Evolutionary conservation across 306 rosid species (phyloP).

Genomic region (Clitoria ternatea): DNA sequence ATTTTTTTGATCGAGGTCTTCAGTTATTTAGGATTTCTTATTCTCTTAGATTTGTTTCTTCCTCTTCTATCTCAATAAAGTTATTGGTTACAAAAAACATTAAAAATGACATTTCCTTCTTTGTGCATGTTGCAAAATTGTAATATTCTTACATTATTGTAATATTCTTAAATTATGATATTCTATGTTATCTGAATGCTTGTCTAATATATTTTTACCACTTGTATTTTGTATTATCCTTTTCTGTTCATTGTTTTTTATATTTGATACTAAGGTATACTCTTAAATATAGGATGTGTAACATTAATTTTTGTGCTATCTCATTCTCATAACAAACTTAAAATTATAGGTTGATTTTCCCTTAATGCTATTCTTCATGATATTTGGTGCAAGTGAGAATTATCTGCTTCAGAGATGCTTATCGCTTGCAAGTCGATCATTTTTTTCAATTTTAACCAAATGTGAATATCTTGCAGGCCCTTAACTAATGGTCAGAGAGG

Average conservation of each 20-base stretch:
- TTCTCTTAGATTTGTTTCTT: not conserved
- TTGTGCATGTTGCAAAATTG: constrained; percentile 8
- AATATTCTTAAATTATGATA: not conserved
- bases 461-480: constrained; percentile 48
- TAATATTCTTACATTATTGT: too few species aligned
- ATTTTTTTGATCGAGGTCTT: not conserved
- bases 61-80: not conserved
- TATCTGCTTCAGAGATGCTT: not conserved
- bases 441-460: constrained; percentile 23
- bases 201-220: not conserved
- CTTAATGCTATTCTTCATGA: not conserved
- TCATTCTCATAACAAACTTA: not conserved
- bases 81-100: not conserved
- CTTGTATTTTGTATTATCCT: constrained; percentile 10
- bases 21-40: not conserved
- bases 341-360: not conserved
- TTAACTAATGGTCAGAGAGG: constrained; percentile 83
- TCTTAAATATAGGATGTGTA: not conserved
- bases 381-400: not conserved
- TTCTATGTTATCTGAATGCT: too few species aligned
- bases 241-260: not conserved
- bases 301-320: not conserved
- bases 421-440: not conserved
- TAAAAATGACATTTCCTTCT: not conserved
- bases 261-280: not conserved